Evolutionary conservation across 1,139 yeast genomes (phyloP).

Genomic region (Pichia terricola): DNA sequence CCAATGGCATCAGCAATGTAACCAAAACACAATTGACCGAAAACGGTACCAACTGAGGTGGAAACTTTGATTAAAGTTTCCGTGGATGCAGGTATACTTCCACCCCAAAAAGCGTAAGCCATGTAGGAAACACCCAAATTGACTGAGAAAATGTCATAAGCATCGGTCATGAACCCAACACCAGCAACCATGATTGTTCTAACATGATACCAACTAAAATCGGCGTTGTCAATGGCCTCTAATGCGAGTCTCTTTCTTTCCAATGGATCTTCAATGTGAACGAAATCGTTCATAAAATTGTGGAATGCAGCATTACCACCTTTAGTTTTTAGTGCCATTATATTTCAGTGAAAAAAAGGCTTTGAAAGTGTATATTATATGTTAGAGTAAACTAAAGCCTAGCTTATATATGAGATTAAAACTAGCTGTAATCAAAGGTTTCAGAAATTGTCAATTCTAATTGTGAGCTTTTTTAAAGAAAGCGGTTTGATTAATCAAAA

Average conservation of each 20-base stretch:
- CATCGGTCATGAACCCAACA: slow-evolving; percentile 88
- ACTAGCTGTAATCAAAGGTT: no score
- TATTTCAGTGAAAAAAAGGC: no score
- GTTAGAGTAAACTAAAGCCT: not conserved
- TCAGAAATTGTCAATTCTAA: no score
- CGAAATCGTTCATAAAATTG: slow-evolving; percentile 73
- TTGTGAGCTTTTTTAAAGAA: no score
- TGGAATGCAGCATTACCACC: slow-evolving; percentile 93
- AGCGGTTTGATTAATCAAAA: no score
- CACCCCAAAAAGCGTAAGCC: slow-evolving; percentile 68
- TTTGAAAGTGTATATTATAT: not conserved
- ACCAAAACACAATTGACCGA: slow-evolving; percentile 88
- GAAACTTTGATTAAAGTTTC: slow-evolving; percentile 73
- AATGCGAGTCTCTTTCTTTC: slow-evolving; percentile 86
- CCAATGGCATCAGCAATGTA: slow-evolving; percentile 77
- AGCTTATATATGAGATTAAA: no score
- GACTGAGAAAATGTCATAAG: slow-evolving; percentile 86
- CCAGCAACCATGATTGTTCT: slow-evolving; percentile 87
- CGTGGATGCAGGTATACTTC: slow-evolving; percentile 57
- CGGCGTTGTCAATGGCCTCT: slow-evolving; percentile 77
- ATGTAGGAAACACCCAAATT: slow-evolving; percentile 72
- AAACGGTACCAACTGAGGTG: slow-evolving; percentile 88
- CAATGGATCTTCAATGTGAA: slow-evolving; percentile 76
- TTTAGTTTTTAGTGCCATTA: slow-evolving; percentile 29
- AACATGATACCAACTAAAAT: slow-evolving; percentile 82